Conservation (phyloP, 2,329 filamentous ascomycete genomes). For the Xylaria hypoxylon region DNA sequence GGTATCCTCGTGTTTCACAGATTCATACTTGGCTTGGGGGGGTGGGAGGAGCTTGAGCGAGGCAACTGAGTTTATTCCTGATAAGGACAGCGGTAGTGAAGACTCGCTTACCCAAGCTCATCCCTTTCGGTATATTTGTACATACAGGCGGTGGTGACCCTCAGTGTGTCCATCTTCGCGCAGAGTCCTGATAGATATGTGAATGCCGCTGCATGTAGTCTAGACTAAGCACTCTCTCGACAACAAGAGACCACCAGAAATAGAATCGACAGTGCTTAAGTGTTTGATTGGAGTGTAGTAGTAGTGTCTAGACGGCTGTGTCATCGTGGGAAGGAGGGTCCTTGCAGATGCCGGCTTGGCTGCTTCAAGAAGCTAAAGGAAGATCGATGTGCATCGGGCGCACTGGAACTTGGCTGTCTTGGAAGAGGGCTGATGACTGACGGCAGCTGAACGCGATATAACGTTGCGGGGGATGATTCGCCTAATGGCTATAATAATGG, state of each 20-base stretch:
- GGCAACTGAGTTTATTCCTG: slow-evolving; percentile 15
- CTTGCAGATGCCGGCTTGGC: slow-evolving; percentile 33
- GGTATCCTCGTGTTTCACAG: slow-evolving; percentile 32
- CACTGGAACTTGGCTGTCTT: slow-evolving; percentile 13
- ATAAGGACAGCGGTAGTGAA: not conserved
- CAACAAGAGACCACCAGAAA: not conserved
- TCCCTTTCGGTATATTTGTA: not conserved
- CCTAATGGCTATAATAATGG: slow-evolving; percentile 1
- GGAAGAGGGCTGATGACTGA: slow-evolving; percentile 13
- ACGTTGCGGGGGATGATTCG: slow-evolving; percentile 9
- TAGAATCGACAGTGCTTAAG: not conserved
- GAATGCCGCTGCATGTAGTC: not conserved
- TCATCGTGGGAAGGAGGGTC: slow-evolving; percentile 24
- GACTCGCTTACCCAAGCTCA: slow-evolving; percentile 1
- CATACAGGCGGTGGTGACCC: not conserved
- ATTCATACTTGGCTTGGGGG: slow-evolving; percentile 20
- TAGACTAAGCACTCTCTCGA: not conserved
- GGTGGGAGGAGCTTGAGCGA: not conserved
- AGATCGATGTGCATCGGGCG: slow-evolving; percentile 13
- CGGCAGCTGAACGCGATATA: slow-evolving; percentile 18
- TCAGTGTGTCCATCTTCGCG: too few relatives aligned
- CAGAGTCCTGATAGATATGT: not conserved
- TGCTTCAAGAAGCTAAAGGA: slow-evolving; percentile 1
- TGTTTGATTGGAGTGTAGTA: not conserved
- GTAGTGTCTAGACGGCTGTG: not conserved